Percentiles rank a stretch among this genome's conserved stretches.
Conservation (phyloP, 2,329 filamentous ascomycete species). For the Lachnellula arida region DNA sequence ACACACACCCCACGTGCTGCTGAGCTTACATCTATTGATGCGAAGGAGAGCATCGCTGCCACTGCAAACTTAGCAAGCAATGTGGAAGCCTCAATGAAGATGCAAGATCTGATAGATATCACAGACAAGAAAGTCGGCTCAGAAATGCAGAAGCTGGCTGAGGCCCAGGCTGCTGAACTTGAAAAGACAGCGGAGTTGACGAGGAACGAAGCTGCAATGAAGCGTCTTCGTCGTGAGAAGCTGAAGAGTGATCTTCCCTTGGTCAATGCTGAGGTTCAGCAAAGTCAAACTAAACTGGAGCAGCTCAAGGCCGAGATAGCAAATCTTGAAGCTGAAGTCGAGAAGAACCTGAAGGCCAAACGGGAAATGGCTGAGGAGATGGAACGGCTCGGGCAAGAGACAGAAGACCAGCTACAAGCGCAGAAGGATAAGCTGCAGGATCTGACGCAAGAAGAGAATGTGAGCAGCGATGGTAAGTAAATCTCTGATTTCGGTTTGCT, state of each 20-base stretch:
- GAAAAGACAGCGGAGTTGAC: constrained; percentile 23
- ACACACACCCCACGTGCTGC: constrained; percentile 23
- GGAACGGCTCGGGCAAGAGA: constrained; percentile 30
- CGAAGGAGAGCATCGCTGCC: constrained; percentile 2
- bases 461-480: constrained; percentile 22
- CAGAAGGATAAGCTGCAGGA: constrained; percentile 32
- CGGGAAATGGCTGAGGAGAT: constrained; percentile 31
- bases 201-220: constrained; percentile 25
- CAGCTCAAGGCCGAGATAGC: constrained; percentile 29
- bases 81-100: constrained; percentile 23
- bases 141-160: constrained; percentile 25
- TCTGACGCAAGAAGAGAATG: constrained; percentile 24
- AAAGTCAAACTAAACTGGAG: constrained; percentile 26
- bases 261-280: constrained; percentile 31
- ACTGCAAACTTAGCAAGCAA: constrained; percentile 17
- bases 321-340: constrained; percentile 28
- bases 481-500: constrained; percentile 1
- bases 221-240: constrained; percentile 28
- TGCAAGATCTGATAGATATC: constrained; percentile 23
- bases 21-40: constrained; percentile 8
- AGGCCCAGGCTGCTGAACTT: constrained; percentile 23
- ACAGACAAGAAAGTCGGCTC: constrained; percentile 16
- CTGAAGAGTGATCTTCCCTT: constrained; percentile 29
- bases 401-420: constrained; percentile 31
- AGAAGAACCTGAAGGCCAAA: constrained; percentile 31